A percentile compares a stretch with the other conserved stretches of the same genome.
These are phyloP conservation scores for Astraeus odoratus DNA, from an alignment of 768 basidiomycete species.

Conservation along the genomic window DNA sequence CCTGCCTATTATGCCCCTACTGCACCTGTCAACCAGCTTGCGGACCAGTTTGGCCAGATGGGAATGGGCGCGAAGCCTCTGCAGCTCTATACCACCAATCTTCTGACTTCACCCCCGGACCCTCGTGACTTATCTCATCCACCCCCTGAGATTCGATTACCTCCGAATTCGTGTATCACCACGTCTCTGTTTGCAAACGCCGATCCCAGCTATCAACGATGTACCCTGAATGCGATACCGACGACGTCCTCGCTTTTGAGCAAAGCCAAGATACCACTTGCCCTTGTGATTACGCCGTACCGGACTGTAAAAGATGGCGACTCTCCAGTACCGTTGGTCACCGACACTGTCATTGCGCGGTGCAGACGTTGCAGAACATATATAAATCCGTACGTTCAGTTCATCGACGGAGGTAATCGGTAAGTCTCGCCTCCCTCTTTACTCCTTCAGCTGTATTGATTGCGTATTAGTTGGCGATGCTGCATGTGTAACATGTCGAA, in stretches of 20 bases:
- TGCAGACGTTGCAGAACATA: conserved; percentile 95
- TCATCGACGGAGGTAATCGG: conserved; percentile 96
- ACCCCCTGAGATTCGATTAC: conserved; percentile 86
- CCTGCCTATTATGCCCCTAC: conserved; percentile 32
- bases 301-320: conserved; percentile 80
- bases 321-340: conserved; percentile 79
- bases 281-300: conserved; percentile 85
- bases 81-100: conserved; percentile 80
- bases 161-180: conserved; percentile 76
- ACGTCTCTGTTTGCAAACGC: conserved; percentile 76
- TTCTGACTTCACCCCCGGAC: conserved; percentile 89
- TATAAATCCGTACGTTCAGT: conserved; percentile 96
- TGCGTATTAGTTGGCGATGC: conserved; percentile 79
- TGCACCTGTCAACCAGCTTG: conserved; percentile 50
- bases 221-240: conserved; percentile 88
- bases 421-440: conserved; percentile 25
- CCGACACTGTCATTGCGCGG: conserved; percentile 92
- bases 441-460: conserved; percentile 2
- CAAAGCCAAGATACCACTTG: conserved; percentile 89
- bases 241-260: conserved; percentile 79
- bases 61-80: conserved; percentile 75
- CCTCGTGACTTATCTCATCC: conserved; percentile 74
- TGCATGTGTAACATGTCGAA: conserved; percentile 99
- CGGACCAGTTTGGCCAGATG: conserved; percentile 89
- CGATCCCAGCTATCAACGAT: conserved; percentile 86